These are phyloP conservation scores for Blastobotrys robertii DNA, from an alignment of 805 yeast genomes.

Conservation along the genomic window DNA sequence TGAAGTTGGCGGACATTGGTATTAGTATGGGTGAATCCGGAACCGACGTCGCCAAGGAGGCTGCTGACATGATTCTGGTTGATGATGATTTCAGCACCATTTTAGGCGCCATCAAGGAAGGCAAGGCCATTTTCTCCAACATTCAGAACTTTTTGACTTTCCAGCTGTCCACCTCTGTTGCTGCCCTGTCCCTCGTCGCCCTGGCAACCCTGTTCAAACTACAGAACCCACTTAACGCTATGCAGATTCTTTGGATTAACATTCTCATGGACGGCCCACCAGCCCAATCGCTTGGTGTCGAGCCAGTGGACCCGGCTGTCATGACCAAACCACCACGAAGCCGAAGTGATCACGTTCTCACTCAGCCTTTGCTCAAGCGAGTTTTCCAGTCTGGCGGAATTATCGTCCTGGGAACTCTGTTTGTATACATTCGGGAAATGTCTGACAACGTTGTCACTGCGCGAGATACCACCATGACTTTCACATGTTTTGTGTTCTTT, in stretches of 20 bases:
- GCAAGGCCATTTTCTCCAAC: conserved; percentile 92
- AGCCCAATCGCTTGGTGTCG: conserved; percentile 95
- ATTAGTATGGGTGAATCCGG: conserved; percentile 78
- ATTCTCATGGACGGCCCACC: conserved; percentile 99
- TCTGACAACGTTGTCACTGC: conserved; percentile 69
- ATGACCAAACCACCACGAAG: conserved; percentile 95
- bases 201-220: conserved; percentile 76
- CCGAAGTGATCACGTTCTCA: conserved; percentile 75
- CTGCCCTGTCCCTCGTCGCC: conserved; percentile 85
- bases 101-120: conserved; percentile 88
- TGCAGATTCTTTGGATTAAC: conserved; percentile 97
- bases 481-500: conserved; percentile 89
- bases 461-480: conserved; percentile 98
- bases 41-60: conserved; percentile 97
- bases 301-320: conserved; percentile 91
- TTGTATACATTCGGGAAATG: conserved; percentile 81
- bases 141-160: conserved; percentile 92
- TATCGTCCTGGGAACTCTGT: conserved; percentile 78
- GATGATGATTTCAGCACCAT: conserved; percentile 96
- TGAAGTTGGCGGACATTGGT: conserved; percentile 54
- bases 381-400: conserved; percentile 68
- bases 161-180: conserved; percentile 92
- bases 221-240: conserved; percentile 92
- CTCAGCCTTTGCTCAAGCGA: conserved; percentile 56
- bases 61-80: conserved; percentile 94